Conservation (phyloP, 2,329 filamentous ascomycete species). For the Neonectria magnoliae region DNA sequence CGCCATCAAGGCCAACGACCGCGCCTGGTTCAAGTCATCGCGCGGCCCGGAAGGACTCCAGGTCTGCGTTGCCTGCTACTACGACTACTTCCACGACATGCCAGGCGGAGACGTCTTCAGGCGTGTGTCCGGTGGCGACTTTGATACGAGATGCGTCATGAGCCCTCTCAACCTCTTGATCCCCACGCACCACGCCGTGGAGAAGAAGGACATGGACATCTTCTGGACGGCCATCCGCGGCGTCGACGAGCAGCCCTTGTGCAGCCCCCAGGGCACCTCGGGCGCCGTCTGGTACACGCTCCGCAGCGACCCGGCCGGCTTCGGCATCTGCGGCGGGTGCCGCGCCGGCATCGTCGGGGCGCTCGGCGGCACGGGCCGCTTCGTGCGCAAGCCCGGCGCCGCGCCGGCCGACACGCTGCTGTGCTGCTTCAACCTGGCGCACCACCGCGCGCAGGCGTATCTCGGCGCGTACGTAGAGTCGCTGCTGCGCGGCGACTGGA, state of each 20-base stretch:
- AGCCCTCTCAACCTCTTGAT: constrained; percentile 45
- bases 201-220: constrained; percentile 41
- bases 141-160: constrained; percentile 42
- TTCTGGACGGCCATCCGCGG: constrained; percentile 48
- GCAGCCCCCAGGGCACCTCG: constrained; percentile 44
- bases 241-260: constrained; percentile 44
- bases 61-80: constrained; percentile 51
- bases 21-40: constrained; percentile 47
- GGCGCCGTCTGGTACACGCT: constrained; percentile 49
- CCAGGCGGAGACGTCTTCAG: constrained; percentile 40
- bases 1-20: constrained; percentile 32
- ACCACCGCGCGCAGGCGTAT: constrained; percentile 42
- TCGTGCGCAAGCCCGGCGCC: constrained; percentile 38
- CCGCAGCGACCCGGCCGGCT: constrained; percentile 44
- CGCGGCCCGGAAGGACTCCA: constrained; percentile 40
- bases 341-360: constrained; percentile 46
- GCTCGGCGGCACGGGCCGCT: constrained; percentile 43
- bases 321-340: constrained; percentile 51
- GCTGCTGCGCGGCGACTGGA: constrained; percentile 41
- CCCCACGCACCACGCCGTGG: constrained; percentile 44
- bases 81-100: constrained; percentile 48
- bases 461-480: constrained; percentile 39
- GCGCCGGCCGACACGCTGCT: constrained; percentile 32
- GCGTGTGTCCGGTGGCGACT: constrained; percentile 34
- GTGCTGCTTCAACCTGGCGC: constrained; percentile 48